Base-by-base conservation (phyloP, 2,329 filamentous ascomycete genomes). In the Epichloe sp. region DNA sequence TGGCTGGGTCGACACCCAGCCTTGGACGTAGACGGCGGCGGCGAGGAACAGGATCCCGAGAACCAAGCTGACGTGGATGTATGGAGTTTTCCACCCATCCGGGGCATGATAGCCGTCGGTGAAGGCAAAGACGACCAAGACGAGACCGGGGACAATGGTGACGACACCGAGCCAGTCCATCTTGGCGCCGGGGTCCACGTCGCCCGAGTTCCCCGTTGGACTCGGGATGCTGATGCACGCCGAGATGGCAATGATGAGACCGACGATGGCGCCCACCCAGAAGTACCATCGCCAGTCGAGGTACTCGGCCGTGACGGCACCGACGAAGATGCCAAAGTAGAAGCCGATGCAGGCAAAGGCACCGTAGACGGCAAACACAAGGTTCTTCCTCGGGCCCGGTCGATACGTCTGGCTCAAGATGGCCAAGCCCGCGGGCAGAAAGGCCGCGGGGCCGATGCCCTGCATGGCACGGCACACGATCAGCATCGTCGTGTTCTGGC, bases 381-480 rank as follows among this genome's bases (percentile, higher is more conserved):
- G 63, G 59, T 87, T 88, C 66, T 88, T 88, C 4, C 83, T 71
- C 0, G 82, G 83, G 0, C 85, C 84, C 0, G 85, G 85, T 0
- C 83, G 76, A 61, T 88, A 88, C 4, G 73, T 79, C 53, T 76
- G 82, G 1, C 82, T 82, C 5, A 88, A 69, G n/a, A 88, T 72
- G 73, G 83, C 83, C 49, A 90, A 76, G 1, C 83, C 79, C 0
- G 83, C 80, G 0, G 86, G 85, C 12, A 60, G 50, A 54, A 86
- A 87, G 0, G 85, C 84, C 1, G 85, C 83, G 1, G 83, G 76
- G 0, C 85, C 86, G 10, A 91, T 67, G 0, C 86, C 86, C 64
- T 88, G 85, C 43, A 89, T 68, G 8, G 85, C 85, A 49, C 86
- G 82, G 61, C 82, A 86, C 50, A 85, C 71, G 57, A 88, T 83